Conservation (phyloP, 768 basidiomycete species). For the Xerocomus brunneocitrinus region DNA sequence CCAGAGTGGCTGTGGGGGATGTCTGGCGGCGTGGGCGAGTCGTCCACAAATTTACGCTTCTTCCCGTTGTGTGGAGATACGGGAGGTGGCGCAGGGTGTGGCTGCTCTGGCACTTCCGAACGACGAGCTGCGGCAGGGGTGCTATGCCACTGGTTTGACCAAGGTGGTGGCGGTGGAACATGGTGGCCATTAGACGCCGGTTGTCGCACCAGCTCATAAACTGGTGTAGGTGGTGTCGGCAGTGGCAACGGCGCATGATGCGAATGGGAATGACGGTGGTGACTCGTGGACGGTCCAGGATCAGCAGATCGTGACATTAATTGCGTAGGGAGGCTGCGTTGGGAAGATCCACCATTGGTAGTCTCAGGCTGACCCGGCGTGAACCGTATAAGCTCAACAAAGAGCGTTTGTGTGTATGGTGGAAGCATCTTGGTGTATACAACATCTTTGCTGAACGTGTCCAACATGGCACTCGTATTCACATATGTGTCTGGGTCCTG, state of each 20-base stretch:
- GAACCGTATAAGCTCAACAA: conserved; percentile 64
- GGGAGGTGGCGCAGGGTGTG: conserved; percentile 11
- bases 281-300: conserved; percentile 27
- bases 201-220: conserved; percentile 30
- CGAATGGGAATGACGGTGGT: conserved; percentile 26
- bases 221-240: conserved; percentile 32
- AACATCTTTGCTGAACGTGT: conserved; percentile 66
- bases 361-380: conserved; percentile 30
- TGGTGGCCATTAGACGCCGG: conserved; percentile 32
- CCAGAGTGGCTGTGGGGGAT: conserved; percentile 6
- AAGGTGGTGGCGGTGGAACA: conserved; percentile 32
- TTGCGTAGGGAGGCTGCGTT: conserved; percentile 13
- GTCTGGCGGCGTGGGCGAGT: conserved; percentile 28
- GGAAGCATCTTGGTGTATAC: conserved; percentile 62
- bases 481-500: conserved; percentile 58
- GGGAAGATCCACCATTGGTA: conserved; percentile 13
- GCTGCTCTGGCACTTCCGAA: conserved; percentile 25
- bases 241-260: conserved; percentile 30
- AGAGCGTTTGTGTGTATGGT: conserved; percentile 62
- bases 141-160: conserved; percentile 31
- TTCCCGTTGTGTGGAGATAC: conserved; percentile 30
- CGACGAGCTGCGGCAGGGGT: conserved; percentile 12
- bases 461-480: conserved; percentile 68
- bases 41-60: conserved; percentile 34
- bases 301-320: conserved; percentile 23